These are phyloP conservation scores for Tulasnella calospora DNA, from an alignment of 768 basidiomycete genomes.

Conservation along the genomic window DNA sequence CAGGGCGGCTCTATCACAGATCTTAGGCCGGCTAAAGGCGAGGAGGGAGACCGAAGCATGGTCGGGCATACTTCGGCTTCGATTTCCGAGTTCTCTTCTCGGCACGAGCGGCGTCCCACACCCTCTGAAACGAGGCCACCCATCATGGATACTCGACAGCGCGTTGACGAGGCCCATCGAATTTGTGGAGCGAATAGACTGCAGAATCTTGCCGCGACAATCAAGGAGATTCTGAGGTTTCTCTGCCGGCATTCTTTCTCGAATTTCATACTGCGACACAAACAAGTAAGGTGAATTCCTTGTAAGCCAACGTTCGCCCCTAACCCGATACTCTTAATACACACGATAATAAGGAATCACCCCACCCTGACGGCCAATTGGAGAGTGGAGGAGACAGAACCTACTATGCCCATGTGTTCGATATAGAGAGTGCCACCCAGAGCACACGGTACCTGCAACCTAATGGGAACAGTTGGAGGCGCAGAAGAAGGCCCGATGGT, in stretches of 20 bases:
- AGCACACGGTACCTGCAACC: neutral
- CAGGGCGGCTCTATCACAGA: neutral
- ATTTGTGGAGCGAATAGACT: neutral
- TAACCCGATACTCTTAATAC: neutral
- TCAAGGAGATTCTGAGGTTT: too few species aligned
- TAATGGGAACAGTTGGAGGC: neutral
- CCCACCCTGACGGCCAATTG: neutral
- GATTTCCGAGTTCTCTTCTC: neutral
- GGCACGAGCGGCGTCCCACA: neutral
- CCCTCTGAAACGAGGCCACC: neutral
- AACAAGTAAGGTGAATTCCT: too few species aligned
- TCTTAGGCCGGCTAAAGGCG: conserved; percentile 3
- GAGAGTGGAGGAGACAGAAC: neutral
- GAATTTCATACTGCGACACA: too few species aligned
- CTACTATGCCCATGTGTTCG: neutral
- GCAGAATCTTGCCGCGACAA: too few species aligned
- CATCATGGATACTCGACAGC: neutral
- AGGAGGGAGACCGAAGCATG: neutral
- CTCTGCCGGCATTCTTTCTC: too few species aligned
- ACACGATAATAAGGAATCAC: neutral
- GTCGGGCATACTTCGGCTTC: conserved; percentile 9
- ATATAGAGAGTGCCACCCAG: neutral
- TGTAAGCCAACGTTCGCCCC: too few species aligned
- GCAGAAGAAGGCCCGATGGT: neutral
- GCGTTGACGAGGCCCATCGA: neutral